These are phyloP conservation scores for Globisporangium echinulatum DNA, from an alignment of 352 stramenopile genomes.

Conservation along the genomic window DNA sequence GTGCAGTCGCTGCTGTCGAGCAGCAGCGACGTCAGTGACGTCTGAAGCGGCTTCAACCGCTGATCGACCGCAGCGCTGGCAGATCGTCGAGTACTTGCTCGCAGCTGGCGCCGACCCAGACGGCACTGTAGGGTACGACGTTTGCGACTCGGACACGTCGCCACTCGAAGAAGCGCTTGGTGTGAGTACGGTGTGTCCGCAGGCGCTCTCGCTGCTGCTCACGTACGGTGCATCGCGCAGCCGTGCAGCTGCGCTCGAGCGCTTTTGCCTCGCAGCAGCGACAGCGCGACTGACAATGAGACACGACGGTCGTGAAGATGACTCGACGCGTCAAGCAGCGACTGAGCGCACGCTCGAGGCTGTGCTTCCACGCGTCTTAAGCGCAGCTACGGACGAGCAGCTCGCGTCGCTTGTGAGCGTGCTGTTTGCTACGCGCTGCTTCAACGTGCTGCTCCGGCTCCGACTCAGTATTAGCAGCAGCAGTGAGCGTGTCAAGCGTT, in stretches of 20 bases:
- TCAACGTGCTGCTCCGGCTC: not conserved
- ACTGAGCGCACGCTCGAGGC: not conserved
- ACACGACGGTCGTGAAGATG: no score
- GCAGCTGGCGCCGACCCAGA: constrained; percentile 15
- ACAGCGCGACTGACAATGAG: not conserved
- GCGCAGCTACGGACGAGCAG: not conserved
- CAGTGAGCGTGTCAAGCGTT: not conserved
- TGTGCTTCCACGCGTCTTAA: not conserved
- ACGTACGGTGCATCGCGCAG: constrained; percentile 17
- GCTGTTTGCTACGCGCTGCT: constrained; percentile 9
- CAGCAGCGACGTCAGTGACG: constrained; percentile 1
- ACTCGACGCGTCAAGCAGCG: not conserved
- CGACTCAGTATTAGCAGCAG: not conserved
- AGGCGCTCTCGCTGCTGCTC: constrained; percentile 20
- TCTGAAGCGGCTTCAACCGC: not conserved
- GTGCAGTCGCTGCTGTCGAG: constrained; percentile 5
- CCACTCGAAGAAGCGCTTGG: constrained; percentile 22
- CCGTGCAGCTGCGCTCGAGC: constrained; percentile 6
- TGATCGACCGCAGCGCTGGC: not conserved
- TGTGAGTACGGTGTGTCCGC: constrained; percentile 4
- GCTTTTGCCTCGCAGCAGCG: constrained; percentile 12
- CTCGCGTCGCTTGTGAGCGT: not conserved
- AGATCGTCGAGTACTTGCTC: constrained; percentile 27
- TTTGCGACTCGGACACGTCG: not conserved
- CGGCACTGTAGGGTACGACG: not conserved